phyloP scores from a whole-genome alignment of 257 asterid genomes.

The Henckelia pumila region DNA sequence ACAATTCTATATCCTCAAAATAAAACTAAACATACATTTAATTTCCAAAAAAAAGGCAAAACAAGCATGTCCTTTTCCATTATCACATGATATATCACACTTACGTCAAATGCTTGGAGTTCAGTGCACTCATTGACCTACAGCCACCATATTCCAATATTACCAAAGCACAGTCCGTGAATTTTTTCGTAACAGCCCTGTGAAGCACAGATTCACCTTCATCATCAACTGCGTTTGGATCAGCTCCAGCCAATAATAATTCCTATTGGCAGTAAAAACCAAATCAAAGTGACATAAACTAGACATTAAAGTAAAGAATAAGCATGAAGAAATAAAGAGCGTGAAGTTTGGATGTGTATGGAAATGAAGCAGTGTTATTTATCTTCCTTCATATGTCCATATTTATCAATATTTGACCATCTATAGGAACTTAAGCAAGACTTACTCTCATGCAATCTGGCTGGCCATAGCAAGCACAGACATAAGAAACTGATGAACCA shows the following conservation, averaged over 20 bases:
- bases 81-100: constrained; percentile 36
- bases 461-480: constrained; percentile 99
- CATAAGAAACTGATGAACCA: constrained; percentile 99
- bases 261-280: constrained; percentile 54
- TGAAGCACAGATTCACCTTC: constrained; percentile 99
- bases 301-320: constrained; percentile 17
- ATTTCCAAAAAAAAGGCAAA: no score
- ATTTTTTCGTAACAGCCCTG: constrained; percentile 94
- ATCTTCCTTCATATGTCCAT: constrained; percentile 15
- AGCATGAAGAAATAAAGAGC: not conserved
- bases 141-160: constrained; percentile 98
- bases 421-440: constrained; percentile 21
- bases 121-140: constrained; percentile 80
- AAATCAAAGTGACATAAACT: constrained; percentile 7
- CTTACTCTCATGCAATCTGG: constrained; percentile 99
- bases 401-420: constrained; percentile 2
- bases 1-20: no score
- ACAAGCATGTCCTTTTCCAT: not conserved
- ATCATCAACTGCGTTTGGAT: constrained; percentile 97
- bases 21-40: no score
- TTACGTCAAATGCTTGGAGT: constrained; percentile 87
- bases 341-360: not conserved
- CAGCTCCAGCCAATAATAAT: constrained; percentile 87
- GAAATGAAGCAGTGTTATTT: constrained; percentile 9
- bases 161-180: constrained; percentile 82